These are phyloP conservation scores for Oenanthe sinensis DNA, from an alignment of 129 eudicot genomes.

Conservation along the genomic window DNA sequence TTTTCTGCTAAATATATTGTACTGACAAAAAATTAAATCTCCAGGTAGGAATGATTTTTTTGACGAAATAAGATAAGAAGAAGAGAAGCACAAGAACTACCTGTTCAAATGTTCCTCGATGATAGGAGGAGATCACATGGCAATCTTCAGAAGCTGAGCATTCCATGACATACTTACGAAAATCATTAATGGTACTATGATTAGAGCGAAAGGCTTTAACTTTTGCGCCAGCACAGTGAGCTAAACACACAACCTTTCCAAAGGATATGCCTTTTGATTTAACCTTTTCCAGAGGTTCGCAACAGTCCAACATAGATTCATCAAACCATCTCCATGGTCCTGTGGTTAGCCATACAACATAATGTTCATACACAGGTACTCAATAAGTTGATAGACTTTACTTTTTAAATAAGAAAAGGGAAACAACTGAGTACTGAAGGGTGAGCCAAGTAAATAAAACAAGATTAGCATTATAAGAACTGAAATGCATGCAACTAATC, in stretches of 20 bases:
- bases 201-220: constrained; percentile 78
- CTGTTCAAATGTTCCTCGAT: constrained; percentile 83
- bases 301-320: constrained; percentile 93
- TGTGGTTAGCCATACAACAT: constrained; percentile 13
- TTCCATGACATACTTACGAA: constrained; percentile 70
- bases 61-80: background rate
- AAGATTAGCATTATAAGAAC: no score
- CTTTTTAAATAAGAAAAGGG: no score
- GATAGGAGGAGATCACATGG: constrained; percentile 83
- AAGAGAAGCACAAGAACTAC: constrained; percentile 21
- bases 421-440: no score
- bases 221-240: constrained; percentile 94
- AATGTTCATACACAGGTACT: background rate
- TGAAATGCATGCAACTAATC: background rate
- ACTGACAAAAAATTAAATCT: background rate
- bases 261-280: constrained; percentile 87
- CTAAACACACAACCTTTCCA: constrained; percentile 87
- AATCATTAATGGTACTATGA: constrained; percentile 70
- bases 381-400: background rate
- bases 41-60: background rate
- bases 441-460: no score
- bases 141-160: constrained; percentile 76
- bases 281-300: constrained; percentile 87
- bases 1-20: background rate
- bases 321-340: constrained; percentile 99